Evolutionary conservation across 2,329 filamentous ascomycete species (phyloP).

Genomic region (Penicillium verrucosum): DNA sequence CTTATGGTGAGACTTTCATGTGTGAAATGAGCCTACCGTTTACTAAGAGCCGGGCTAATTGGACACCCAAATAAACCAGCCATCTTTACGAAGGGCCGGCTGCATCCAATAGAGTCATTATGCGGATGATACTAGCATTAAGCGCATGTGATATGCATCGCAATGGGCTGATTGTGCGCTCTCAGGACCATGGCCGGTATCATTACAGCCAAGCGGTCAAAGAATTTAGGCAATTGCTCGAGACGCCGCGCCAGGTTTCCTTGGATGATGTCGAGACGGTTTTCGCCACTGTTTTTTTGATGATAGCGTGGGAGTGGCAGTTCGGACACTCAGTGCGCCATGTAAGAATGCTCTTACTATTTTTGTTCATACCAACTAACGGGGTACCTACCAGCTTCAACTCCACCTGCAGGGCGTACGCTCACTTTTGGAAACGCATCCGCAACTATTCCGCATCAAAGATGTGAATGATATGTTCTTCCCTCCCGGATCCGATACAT

Average conservation of each 20-base stretch:
- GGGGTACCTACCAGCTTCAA: conserved; percentile 20
- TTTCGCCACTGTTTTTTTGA: conserved; percentile 38
- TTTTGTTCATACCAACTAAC: not conserved
- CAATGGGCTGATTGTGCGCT: conserved; percentile 26
- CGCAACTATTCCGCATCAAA: conserved; percentile 31
- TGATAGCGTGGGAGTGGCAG: conserved; percentile 38
- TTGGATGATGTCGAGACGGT: conserved; percentile 33
- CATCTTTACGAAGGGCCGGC: conserved; percentile 37
- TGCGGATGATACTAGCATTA: conserved; percentile 41
- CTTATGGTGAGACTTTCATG: conserved; percentile 23
- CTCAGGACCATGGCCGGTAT: conserved; percentile 31
- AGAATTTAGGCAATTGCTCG: conserved; percentile 36
- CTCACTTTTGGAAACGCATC: conserved; percentile 35
- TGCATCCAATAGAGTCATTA: conserved; percentile 35
- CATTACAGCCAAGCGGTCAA: conserved; percentile 38
- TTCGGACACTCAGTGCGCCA: conserved; percentile 35
- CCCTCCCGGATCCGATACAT: conserved; percentile 14
- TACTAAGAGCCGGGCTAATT: not conserved
- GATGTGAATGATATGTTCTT: conserved; percentile 30
- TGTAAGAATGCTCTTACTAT: conserved; percentile 3
- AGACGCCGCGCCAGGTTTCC: conserved; percentile 28
- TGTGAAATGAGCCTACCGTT: not conserved
- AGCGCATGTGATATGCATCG: conserved; percentile 39
- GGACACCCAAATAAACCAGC: not conserved
- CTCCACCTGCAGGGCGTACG: conserved; percentile 38